A percentile compares a stretch with the other conserved stretches of the same genome.
Evolutionary conservation across 1,139 yeast genomes (phyloP).

Genomic region (Blastobotrys capitulatus): DNA sequence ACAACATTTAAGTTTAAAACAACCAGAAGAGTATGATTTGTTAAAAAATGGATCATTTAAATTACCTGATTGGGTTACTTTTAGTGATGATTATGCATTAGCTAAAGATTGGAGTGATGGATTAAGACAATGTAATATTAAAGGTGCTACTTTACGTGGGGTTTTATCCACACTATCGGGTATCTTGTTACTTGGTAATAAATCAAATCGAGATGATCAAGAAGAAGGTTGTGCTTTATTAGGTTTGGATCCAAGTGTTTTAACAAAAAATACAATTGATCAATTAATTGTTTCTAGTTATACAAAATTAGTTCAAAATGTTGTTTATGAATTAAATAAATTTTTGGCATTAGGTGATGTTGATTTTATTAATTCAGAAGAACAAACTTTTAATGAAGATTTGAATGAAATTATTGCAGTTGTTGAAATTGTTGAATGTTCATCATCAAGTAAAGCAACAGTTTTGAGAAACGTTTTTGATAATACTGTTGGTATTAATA

Average conservation of each 20-base stretch:
- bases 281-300: constrained; percentile 34
- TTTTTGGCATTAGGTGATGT: constrained; percentile 24
- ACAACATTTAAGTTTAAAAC: constrained; percentile 31
- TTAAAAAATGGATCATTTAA: constrained; percentile 30
- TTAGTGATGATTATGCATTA: constrained; percentile 35
- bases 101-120: constrained; percentile 40
- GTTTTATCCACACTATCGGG: constrained; percentile 36
- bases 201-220: constrained; percentile 27
- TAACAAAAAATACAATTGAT: constrained; percentile 26
- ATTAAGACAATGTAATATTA: constrained; percentile 32
- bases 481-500: constrained; percentile 34
- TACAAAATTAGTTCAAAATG: constrained; percentile 30
- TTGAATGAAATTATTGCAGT: constrained; percentile 33
- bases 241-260: constrained; percentile 33
- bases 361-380: not conserved
- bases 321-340: constrained; percentile 33
- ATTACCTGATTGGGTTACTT: constrained; percentile 36
- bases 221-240: constrained; percentile 39
- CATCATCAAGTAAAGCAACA: constrained; percentile 22
- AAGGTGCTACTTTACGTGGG: constrained; percentile 31
- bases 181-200: constrained; percentile 35
- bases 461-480: constrained; percentile 35
- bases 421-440: constrained; percentile 34
- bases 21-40: constrained; percentile 32
- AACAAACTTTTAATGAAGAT: constrained; percentile 20